Percentiles rank a stretch among this genome's conserved stretches.
These are phyloP conservation scores for Tagetes erecta DNA, from an alignment of 129 eudicot species.

Conservation along the genomic window DNA sequence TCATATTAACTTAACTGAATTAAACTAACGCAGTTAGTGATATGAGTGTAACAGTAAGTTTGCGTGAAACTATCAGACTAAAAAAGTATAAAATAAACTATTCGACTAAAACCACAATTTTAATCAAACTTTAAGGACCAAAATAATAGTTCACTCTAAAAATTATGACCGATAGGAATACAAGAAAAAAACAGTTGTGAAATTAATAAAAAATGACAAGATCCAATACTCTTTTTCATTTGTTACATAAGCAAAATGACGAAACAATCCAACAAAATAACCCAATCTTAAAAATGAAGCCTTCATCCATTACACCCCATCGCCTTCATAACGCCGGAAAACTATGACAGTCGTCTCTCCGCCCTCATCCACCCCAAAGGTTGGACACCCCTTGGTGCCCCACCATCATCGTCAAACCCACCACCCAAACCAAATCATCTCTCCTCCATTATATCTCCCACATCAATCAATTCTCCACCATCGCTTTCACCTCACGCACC, in stretches of 20 bases:
- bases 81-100: too few relatives aligned
- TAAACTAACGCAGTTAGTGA: too few relatives aligned
- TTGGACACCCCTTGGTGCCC: constrained; percentile 90
- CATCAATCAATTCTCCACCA: constrained; percentile 63
- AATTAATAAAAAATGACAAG: too few relatives aligned
- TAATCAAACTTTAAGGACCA: too few relatives aligned
- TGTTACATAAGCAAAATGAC: neutral
- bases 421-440: constrained; percentile 53
- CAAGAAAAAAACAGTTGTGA: too few relatives aligned
- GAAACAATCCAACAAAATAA: neutral
- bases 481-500: constrained; percentile 81
- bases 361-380: constrained; percentile 52
- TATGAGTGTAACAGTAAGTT: too few relatives aligned
- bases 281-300: neutral
- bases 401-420: constrained; percentile 65
- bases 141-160: too few relatives aligned
- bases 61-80: too few relatives aligned
- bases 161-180: too few relatives aligned
- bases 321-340: constrained; percentile 84
- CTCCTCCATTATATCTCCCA: constrained; percentile 43
- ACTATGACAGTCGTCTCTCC: constrained; percentile 70
- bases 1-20: too few relatives aligned
- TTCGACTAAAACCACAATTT: too few relatives aligned
- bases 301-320: constrained; percentile 16
- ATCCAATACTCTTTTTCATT: too few relatives aligned